phyloP scores from a whole-genome alignment of 2,329 filamentous ascomycete genomes.

The Chaetomium sp. region DNA sequence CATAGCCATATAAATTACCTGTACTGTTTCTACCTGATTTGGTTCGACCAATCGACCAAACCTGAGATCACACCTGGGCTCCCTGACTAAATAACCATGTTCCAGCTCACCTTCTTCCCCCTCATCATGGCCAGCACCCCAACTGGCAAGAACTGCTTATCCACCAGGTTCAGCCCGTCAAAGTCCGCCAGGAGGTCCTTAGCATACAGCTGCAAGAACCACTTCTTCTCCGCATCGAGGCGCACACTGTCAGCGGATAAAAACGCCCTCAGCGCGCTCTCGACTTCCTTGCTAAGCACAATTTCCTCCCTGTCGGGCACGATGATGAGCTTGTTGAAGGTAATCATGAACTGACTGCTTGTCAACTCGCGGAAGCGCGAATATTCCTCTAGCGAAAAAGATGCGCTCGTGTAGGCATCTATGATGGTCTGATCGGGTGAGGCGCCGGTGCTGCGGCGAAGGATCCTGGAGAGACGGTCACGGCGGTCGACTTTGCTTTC shows the following conservation, averaged over 20 bases:
- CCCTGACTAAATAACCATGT: conserved; percentile 30
- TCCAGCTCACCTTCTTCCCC: conserved; percentile 35
- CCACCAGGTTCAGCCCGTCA: conserved; percentile 33
- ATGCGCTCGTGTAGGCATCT: conserved; percentile 20
- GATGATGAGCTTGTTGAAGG: conserved; percentile 25
- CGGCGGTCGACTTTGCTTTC: conserved; percentile 12
- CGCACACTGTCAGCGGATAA: conserved; percentile 5
- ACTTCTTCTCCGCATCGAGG: conserved; percentile 27
- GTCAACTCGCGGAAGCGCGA: conserved; percentile 27
- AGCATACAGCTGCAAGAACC: conserved; percentile 30
- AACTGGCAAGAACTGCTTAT: conserved; percentile 33
- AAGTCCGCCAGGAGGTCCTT: conserved; percentile 30
- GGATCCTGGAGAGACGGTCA: conserved; percentile 7
- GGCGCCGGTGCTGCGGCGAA: conserved; percentile 11
- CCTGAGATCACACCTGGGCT: not conserved
- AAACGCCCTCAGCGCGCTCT: conserved; percentile 16
- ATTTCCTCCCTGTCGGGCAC: conserved; percentile 23
- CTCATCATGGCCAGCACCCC: conserved; percentile 35
- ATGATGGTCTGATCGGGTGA: not conserved
- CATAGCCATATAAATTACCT: conserved; percentile 1
- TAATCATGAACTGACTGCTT: conserved; percentile 12
- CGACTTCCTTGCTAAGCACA: conserved; percentile 23
- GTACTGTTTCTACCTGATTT: too few species aligned
- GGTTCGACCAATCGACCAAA: too few species aligned
- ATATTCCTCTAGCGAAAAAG: conserved; percentile 33